A percentile compares a stretch with the other conserved stretches of the same genome.
Conservation (phyloP, 768 basidiomycete genomes). For the Paxillus rubicundulus region DNA sequence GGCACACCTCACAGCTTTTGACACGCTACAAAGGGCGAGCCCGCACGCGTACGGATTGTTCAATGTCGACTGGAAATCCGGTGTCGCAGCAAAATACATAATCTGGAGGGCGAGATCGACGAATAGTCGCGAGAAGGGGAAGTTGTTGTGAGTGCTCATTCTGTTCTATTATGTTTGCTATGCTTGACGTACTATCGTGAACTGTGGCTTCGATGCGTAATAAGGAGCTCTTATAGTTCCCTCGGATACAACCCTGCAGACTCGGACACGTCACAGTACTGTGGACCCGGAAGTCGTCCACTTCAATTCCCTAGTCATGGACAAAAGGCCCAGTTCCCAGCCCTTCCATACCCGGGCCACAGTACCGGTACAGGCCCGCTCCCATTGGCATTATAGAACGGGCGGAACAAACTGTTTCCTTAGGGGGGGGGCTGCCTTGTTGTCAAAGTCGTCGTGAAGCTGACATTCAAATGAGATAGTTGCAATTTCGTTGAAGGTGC, state of each 20-base stretch:
- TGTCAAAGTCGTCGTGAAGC: neutral
- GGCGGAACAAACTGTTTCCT: neutral
- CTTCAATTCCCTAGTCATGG: too few relatives aligned
- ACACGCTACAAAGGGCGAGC: constrained; percentile 34
- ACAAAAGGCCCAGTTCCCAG: too few relatives aligned
- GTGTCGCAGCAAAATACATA: constrained; percentile 31
- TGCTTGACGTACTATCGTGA: too few relatives aligned
- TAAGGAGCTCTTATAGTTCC: too few relatives aligned
- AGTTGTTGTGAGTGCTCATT: neutral
- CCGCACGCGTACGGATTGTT: constrained; percentile 23
- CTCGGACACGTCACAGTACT: too few relatives aligned
- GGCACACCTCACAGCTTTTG: constrained; percentile 30
- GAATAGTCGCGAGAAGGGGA: constrained; percentile 28
- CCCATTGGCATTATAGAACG: neutral
- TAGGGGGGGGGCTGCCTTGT: neutral
- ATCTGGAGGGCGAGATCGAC: constrained; percentile 38
- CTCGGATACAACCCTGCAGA: too few relatives aligned
- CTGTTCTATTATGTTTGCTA: too few relatives aligned
- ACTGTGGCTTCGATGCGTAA: too few relatives aligned
- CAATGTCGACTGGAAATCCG: constrained; percentile 7
- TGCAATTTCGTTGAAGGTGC: neutral
- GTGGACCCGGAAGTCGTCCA: too few relatives aligned
- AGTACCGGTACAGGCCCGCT: neutral
- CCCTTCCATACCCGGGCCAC: too few relatives aligned
- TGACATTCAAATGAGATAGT: neutral